Evolutionary conservation across 176 grass and related monocot genomes (phyloP), one percentile per base, ranked within the genome.

Genomic region (Typha latifolia): DNA sequence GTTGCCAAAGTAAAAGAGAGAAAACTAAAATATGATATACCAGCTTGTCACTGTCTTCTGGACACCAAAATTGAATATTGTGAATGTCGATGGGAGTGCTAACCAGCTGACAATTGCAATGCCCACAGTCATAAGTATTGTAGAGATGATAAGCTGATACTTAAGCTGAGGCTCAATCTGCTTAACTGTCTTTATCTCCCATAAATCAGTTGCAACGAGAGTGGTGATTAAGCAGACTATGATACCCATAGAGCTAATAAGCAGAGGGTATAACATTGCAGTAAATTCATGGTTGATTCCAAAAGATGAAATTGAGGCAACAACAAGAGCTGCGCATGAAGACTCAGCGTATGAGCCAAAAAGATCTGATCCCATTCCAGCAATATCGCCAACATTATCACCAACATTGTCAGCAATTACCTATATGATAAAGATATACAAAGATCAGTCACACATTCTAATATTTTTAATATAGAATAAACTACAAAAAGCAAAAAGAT

Each of bases 381-480:
- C 91, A 72, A 96, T 96, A 76, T 96, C 91, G 53, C 91, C 91
- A 32, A 96, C 91, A 73, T 96, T 96, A 62, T 96, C 91, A 87
- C 91, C 91, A 70, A 96, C 87, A 83, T 96, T 96, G 64, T 96
- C 91, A 0, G 91, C 91, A 77, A 96, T 96, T 34, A 96, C 91
- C 91, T 96, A 49, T 65, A 86, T 49, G 20, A 62, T 12, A 12
- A 56, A n/a, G 9, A 56, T 19, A 56, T 6, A 19, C 19, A 9
- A n/a, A n/a, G 15, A 7, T 56, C 52, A 56, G 14, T 9, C 5
- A 0, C 52, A 15, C 19, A 56, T 20, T 56, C 52, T 18, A 56
- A 15, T 34, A 5, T 4, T 34, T 34, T 34, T 34, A 64, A 43
- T 14, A 3, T 19, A 64, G 31, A 64, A 64, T 64, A 9, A 8